Evolutionary conservation across 2,329 filamentous ascomycete genomes (phyloP), one percentile per base, ranked within the genome.

Genomic region (Ceratocystis lukuohia): DNA sequence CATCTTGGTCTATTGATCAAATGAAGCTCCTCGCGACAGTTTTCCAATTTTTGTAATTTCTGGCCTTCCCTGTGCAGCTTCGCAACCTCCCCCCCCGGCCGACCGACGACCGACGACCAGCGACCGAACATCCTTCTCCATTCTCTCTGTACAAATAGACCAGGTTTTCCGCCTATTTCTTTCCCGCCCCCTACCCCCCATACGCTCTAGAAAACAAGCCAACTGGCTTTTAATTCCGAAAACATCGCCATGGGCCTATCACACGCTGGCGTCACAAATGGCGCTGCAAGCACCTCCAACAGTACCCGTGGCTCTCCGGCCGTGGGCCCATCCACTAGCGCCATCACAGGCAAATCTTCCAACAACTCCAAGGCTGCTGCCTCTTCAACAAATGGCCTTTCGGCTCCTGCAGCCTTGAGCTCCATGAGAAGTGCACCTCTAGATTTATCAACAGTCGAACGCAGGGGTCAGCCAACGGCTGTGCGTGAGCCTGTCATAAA

Each of bases 391-490:
- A 65, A 59, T 22, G 41, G 50, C 41, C 46, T 64, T 17, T 71
- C 77, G 44, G 74, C 79, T 2, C 79, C 80, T 62, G 74, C 76
- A 50, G 80, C 81, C 12, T 76, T 85, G 48, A 85, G 82, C 71
- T 79, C 81, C 41, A 78, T 85, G 77, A 76, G 76, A 50, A 84
- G 81, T 70, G 69, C 78, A 67, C 84, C 91, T 61, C 80, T 99
- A 69, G 92, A 97, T 72, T 78, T 97, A 71, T 85, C 85, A 63
- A 96, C 91, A 0, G 94, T 99, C 68, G 94, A 97, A 79, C 88
- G 93, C 73, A 87, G 91, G 75, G 92, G 91, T 64, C 88, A 94
- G 71, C 84, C 89, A 28, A 90, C 84, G 37, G 85, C 88, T 64
- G 85, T 85, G 71, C 85, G 88, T 72, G 90, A 96, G 73, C 82